Evolutionary conservation across 1,139 yeast genomes (phyloP), one percentile per base, ranked within the genome.

Genomic region (Saccharomyces pastorianus): DNA sequence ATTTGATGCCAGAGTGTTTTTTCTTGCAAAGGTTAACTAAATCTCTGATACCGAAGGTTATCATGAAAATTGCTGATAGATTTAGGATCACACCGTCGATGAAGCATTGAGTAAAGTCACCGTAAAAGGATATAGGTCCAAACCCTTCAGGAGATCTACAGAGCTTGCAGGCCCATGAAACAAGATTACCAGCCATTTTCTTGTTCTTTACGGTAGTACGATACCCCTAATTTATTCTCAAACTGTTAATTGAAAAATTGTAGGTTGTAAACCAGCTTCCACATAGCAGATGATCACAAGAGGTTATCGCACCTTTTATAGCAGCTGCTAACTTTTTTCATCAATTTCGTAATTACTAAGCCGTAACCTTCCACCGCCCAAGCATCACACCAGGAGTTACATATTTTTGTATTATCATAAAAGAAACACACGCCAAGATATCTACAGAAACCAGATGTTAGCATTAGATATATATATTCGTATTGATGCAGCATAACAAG

Each of bases 41-140:
- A 50, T 60, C 68, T 54, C 59, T 71, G 55, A 54, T 74, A 64
- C 95, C 95, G 48, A 78, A 71, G 0, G 81, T 47, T 2, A 90
- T 64, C 71, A 86, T 74, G 44, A 82, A 71, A 9, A 78, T 23
- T 2, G 85, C 81, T 0, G 83, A 71, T 1, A 76, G 52, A 41
- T 82, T 79, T 58, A 81, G 73, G 7, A 88, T 67, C 0, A 78
- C 73, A 41, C 96, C 97, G 62, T 86, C 88, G 46, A 85, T 75
- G 64, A 91, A 84, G 65, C 98, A 91, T 2, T 93, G 87, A 0
- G 96, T 83, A 55, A 89, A 78, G 64, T 86, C 95, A 50, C 81
- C 81, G 62, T 81, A 81, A 6, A 47, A 76, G 53, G 77, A 86
- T 8, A 87, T 69, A 0, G 95, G 88, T 1, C 88, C 87, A 84